Evolutionary conservation across 306 rosid genomes (phyloP), one percentile per base, ranked within the genome.

Genomic region (Acacia melanoxylon): DNA sequence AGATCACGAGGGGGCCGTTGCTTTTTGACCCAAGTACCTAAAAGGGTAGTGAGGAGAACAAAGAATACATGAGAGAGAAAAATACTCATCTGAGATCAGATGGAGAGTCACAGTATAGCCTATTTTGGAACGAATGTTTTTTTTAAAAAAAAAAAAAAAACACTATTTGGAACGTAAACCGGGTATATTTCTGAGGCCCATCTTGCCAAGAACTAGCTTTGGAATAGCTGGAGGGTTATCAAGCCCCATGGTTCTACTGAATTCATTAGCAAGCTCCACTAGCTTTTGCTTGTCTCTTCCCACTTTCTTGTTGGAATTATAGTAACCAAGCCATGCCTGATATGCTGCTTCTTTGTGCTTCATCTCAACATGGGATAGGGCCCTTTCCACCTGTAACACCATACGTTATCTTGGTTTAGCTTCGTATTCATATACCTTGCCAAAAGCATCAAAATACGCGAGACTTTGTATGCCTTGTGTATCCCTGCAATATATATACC

Each of bases 261-360:
- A 95, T 77, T 95, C 99, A 17, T 93, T 95, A 5, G 97, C 99
- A 75, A 95, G 98, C 86, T 92, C 97, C 65, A 92, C 99, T 22
- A 95, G 90, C 85, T 67, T 90, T 19, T 82, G 40, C 88, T 95
- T 95, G 81, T 92, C 97, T 40, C 76, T 82, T 72, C 92, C 97
- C 9, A 93, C 77, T 65, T 87, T 92, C 90, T 91, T 91, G 83
- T 92, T 86, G 6, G 97, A 91, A 82, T 93, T 93, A 80, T 95
- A 95, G 85, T 93, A 95, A 67, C 98, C 99, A 68, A 95, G 98
- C 99, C 98, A 95, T 13, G 99, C 90, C 51, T 93, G 98, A 89
- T 95, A 95, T 33, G 99, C 99, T 62, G 91, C 87, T 86, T 90
- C 99, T 84, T 95, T 95, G 83, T 78, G 88, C 96, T 92, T 90